A percentile compares a stretch with the other conserved stretches of the same genome.
These are phyloP conservation scores for Exophiala aquamarina DNA, from an alignment of 2,329 filamentous ascomycete genomes.

Conservation along the genomic window DNA sequence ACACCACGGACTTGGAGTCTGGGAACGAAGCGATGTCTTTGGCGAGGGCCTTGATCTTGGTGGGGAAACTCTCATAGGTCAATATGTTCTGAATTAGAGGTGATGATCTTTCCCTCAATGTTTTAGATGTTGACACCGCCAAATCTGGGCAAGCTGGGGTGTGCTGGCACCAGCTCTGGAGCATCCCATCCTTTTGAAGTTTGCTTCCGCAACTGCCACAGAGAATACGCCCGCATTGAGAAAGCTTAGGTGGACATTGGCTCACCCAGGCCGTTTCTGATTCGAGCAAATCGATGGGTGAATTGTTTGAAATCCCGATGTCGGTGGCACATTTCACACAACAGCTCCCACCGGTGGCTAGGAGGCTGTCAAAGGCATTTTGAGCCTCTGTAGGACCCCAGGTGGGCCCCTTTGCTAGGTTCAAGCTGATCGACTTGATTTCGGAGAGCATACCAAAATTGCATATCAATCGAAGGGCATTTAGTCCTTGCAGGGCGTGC, in stretches of 20 bases:
- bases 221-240: background rate
- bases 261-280: background rate
- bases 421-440: conserved; percentile 30
- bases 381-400: background rate
- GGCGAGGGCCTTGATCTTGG: background rate
- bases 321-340: background rate
- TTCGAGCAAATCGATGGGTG: background rate
- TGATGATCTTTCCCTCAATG: background rate
- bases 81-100: background rate
- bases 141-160: background rate
- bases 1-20: background rate
- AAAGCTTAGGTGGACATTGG: background rate
- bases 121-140: background rate
- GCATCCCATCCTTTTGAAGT: background rate
- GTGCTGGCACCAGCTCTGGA: background rate
- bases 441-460: conserved; percentile 38
- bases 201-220: background rate
- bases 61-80: background rate
- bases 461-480: conserved; percentile 48
- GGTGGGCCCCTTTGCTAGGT: background rate
- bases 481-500: conserved; percentile 48
- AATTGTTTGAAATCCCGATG: background rate
- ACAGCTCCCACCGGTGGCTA: background rate
- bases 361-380: background rate
- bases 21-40: background rate